Conservation (phyloP, 129 eudicot species). For the Deinandra increscens region DNA sequence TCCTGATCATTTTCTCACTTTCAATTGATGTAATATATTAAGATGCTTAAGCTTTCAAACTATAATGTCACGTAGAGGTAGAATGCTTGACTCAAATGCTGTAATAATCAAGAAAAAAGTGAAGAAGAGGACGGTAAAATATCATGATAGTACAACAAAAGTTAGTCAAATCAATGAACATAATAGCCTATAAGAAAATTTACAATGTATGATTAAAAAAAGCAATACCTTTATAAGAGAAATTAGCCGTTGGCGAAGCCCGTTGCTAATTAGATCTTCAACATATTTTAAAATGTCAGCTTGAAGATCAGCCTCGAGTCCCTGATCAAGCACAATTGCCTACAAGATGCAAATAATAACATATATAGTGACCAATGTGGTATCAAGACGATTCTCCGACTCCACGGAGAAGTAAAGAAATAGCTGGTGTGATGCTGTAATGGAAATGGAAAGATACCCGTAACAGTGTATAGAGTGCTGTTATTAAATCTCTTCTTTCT, state of each 20-base stretch:
- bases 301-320: slow-evolving; percentile 77
- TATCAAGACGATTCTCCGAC: neutral
- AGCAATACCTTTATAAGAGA: slow-evolving; percentile 71
- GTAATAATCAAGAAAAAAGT: neutral
- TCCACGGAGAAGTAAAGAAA: neutral
- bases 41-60: neutral
- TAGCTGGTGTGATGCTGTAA: neutral
- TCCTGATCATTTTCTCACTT: neutral
- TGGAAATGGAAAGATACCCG: slow-evolving; percentile 59
- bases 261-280: slow-evolving; percentile 69
- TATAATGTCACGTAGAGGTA: neutral
- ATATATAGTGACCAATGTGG: neutral
- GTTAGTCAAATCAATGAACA: neutral
- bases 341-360: slow-evolving; percentile 32
- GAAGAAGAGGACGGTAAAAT: neutral
- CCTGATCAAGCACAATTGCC: slow-evolving; percentile 97
- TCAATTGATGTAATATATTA: neutral
- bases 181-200: neutral
- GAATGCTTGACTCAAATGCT: neutral
- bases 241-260: slow-evolving; percentile 78
- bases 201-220: neutral
- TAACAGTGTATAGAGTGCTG: slow-evolving; percentile 74
- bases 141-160: neutral
- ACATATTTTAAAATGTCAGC: slow-evolving; percentile 69
- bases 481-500: slow-evolving; percentile 86